Evolutionary conservation across 306 rosid species (phyloP), one percentile per base, ranked within the genome.

Genomic region (Dalbergia cultrata): DNA sequence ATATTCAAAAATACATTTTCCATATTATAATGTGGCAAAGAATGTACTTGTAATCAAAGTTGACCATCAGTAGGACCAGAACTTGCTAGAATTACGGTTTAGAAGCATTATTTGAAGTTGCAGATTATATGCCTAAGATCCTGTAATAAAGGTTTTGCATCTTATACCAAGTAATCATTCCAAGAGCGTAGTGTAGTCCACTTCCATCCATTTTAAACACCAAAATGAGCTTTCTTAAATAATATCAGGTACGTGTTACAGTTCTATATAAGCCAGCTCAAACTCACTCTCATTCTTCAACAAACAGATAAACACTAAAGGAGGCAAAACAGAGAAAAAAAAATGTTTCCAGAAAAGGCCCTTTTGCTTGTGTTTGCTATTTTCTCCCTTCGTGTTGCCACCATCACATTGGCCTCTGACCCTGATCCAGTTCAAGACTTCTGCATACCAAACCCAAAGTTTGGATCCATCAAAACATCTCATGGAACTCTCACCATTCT

Each of bases 371-470:
- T 80, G 45, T 56, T 82, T 39, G 69, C 77, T 3, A 67, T 86
- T 44, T 70, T 85, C 67, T 61, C 79, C 76, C 79, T 90, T 57
- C 80, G 57, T 58, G 65, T 72, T 22, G 63, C 67, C 50, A 81
- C 22, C 21, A 54, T 50, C 63, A 64, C 82, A 81, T 50, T 83
- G 17, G 94, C 97, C 63, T 86, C 99, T 7, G 99, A 95, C 67
- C 99, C 99, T 47, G 99, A 95, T 75, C 96, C 99, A 41, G 54
- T 95, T 17, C 99, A 95, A 82, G 99, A 95, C 79, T 93, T 86
- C 43, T 95, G 99, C 97, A 83, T 93, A 70, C 92, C 95, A 67
- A 86, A 88, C 82, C 89, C 89, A 35, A 89, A 10, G 61, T 81
- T 71, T 26, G 77, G 88, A 16, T 75, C 85, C 62, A 70, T 74